Base-by-base conservation (phyloP, 2,329 filamentous ascomycete genomes). In the Calonectria multiphialidica region DNA sequence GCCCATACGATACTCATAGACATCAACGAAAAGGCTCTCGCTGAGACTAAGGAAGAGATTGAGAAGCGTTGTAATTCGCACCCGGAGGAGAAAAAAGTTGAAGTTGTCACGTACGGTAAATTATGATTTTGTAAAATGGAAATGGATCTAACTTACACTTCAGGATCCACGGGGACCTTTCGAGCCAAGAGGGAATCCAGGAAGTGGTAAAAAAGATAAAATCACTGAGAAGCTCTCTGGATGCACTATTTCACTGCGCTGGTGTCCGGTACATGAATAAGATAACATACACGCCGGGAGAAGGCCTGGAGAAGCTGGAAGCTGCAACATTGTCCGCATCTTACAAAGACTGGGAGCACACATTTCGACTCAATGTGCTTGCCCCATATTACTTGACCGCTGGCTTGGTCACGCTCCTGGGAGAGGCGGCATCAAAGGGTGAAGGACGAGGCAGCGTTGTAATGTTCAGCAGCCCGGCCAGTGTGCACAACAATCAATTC, bases 391-490 rank as follows among this genome's bases (percentile, higher is more conserved):
- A 63, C 28, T 21, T 63, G 16, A 63, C 59, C 9, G 59, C 59
- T 5, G 59, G 59, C 16, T 9, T 63, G 16, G 40, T 63, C 13
- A 63, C 21, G 15, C 59, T 47, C 47, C 18, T 63, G 1, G 59
- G 59, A 21, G 28, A 28, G 16, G 59, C 59, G 5, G 42, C 59
- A 9, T 9, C 59, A n/a, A 25, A 63, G 18, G 59, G 59, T 9
- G 59, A 63, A 21, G 59, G 59, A 12, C 37, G 59, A 7, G 59
- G 59, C 9, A 33, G 40, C 8, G 59, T 63, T 47, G 42, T 63
- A 2, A 33, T 63, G 40, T 63, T 63, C n/a, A 63, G 59, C 59
- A 63, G 59, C 25, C 59, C 59, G 18, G 59, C 59, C 18, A 63
- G 59, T 7, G 59, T 63, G 23, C 59, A 63, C 18, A 63, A 63